Conservation (phyloP, 257 asterid genomes). For the Solanum neorickii region DNA sequence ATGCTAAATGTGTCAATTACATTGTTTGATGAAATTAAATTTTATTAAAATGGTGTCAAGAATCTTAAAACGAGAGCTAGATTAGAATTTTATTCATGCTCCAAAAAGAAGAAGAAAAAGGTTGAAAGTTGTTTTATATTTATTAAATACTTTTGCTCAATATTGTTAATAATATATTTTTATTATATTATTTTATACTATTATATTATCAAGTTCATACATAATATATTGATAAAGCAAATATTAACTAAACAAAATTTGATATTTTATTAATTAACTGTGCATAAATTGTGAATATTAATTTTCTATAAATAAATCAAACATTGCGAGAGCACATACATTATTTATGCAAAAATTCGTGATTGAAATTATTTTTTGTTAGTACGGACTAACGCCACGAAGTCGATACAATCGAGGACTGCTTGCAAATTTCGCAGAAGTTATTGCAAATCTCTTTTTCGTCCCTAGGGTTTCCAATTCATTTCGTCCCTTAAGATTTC, state of each 20-base stretch:
- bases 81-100: background rate
- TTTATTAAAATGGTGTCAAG: background rate
- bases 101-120: too few species aligned
- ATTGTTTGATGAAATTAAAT: background rate
- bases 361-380: background rate
- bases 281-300: background rate
- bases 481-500: background rate
- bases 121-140: too few species aligned
- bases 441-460: background rate
- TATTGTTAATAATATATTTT: background rate
- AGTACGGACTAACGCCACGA: background rate
- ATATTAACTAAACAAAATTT: background rate
- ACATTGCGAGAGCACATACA: background rate
- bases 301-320: background rate
- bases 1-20: background rate
- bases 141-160: background rate
- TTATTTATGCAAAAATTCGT: background rate
- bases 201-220: background rate
- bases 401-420: background rate
- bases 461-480: too few species aligned
- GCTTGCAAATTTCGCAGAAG: background rate
- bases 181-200: background rate
- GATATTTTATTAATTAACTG: background rate
- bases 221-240: background rate
- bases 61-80: too few species aligned